Evolutionary conservation across 805 yeast species (phyloP).

Genomic region (Huiozyma sinensis): DNA sequence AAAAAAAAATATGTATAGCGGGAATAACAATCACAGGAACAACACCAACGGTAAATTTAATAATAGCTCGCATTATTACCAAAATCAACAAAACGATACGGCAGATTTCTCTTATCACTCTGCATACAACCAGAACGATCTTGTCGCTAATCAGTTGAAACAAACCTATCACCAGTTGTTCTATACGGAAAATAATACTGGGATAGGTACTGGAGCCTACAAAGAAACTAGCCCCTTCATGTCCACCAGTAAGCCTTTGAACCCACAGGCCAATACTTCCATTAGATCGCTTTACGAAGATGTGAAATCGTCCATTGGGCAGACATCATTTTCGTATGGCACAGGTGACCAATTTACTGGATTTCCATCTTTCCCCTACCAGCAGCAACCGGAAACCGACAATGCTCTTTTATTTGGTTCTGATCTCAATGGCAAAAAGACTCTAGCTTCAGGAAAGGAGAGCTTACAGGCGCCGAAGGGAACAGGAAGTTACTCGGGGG

Average conservation of each 20-base stretch:
- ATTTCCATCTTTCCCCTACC: too few species aligned
- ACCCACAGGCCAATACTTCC: neutral
- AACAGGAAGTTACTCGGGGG: too few species aligned
- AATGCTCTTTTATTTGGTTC: too few species aligned
- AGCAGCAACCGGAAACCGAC: too few species aligned
- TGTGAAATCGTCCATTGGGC: too few species aligned
- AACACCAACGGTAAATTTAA: neutral
- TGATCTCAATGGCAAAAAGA: too few species aligned
- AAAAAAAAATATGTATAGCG: constrained; percentile 6
- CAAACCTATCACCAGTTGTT: constrained; percentile 18
- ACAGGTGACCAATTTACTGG: too few species aligned
- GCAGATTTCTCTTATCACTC: neutral
- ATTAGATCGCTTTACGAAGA: neutral
- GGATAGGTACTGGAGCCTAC: neutral
- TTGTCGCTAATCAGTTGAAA: constrained; percentile 14
- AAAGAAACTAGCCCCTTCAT: too few species aligned
- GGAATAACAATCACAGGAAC: constrained; percentile 2
- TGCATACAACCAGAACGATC: neutral
- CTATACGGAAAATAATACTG: constrained; percentile 2
- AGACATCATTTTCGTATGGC: too few species aligned
- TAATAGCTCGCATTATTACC: constrained; percentile 1
- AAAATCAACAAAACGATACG: neutral
- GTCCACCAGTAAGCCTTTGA: neutral
- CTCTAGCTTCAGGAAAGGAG: too few species aligned
- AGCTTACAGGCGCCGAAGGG: too few species aligned